A percentile compares a stretch with the other conserved stretches of the same genome.
Conservation (phyloP, 208 protist species). For the Leishmania turanica region DNA sequence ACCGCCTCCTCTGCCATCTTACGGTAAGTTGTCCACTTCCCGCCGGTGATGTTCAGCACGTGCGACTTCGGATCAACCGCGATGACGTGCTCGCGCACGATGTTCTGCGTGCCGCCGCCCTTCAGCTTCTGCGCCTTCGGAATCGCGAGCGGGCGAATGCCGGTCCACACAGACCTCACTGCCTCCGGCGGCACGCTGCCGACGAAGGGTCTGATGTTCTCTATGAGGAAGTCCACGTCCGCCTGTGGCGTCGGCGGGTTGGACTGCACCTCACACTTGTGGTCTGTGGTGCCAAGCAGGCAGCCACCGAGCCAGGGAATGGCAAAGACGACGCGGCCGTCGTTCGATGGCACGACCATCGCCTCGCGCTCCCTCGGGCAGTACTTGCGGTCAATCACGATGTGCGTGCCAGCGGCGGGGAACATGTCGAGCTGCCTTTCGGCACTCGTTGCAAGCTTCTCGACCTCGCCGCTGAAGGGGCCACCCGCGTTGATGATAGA, state of each 20-base stretch:
- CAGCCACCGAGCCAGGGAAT: slow-evolving; percentile 94
- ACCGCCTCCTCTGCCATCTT: slow-evolving; percentile 94
- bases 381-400: slow-evolving; percentile 83
- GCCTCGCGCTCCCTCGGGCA: slow-evolving; percentile 73
- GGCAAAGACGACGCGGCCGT: slow-evolving; percentile 95
- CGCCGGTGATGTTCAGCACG: slow-evolving; percentile 91
- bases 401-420: slow-evolving; percentile 85
- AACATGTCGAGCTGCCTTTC: slow-evolving; percentile 55
- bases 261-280: slow-evolving; percentile 58
- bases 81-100: slow-evolving; percentile 94
- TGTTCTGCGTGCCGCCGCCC: slow-evolving; percentile 62
- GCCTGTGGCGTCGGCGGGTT: slow-evolving; percentile 52
- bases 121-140: slow-evolving; percentile 23
- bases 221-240: slow-evolving; percentile 91
- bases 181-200: slow-evolving; percentile 62
- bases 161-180: slow-evolving; percentile 84
- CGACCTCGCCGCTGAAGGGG: slow-evolving; percentile 81
- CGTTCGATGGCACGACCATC: slow-evolving; percentile 89
- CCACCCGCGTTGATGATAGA: slow-evolving; percentile 92
- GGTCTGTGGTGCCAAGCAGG: slow-evolving; percentile 95
- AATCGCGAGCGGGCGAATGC: slow-evolving; percentile 84
- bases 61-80: slow-evolving; percentile 54
- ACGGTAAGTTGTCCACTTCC: slow-evolving; percentile 97
- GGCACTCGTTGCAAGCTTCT: slow-evolving; percentile 72
- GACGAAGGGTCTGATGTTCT: slow-evolving; percentile 64